Evolutionary conservation across 495 filamentous ascomycete species (phyloP).

Genomic region (Evernia prunastri): DNA sequence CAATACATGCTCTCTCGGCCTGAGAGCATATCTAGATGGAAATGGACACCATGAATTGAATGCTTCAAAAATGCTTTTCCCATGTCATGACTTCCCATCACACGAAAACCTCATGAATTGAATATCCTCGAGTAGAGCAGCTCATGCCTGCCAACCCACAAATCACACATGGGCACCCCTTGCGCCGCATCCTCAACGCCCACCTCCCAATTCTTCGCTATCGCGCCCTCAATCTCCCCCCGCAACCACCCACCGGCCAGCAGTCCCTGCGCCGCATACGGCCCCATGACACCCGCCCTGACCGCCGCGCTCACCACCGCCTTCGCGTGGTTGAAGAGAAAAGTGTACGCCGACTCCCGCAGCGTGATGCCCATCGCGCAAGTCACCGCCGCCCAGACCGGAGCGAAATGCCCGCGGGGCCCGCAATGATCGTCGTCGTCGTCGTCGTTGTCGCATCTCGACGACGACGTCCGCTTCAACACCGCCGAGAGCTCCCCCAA

Average conservation of each 20-base stretch:
- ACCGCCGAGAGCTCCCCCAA: constrained; percentile 35
- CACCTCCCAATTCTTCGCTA: constrained; percentile 53
- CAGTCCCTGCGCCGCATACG: constrained; percentile 83
- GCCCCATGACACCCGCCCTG: constrained; percentile 79
- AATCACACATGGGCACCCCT: constrained; percentile 75
- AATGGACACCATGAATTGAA: neutral
- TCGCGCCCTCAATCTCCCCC: constrained; percentile 51
- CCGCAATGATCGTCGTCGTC: constrained; percentile 30
- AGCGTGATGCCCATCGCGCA: constrained; percentile 53
- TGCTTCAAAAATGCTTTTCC: neutral
- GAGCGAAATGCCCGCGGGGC: constrained; percentile 63
- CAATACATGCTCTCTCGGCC: neutral
- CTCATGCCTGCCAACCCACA: constrained; percentile 95
- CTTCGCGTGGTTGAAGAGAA: constrained; percentile 81
- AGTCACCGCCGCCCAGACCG: constrained; percentile 72
- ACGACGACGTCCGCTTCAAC: constrained; percentile 29
- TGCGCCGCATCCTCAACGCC: constrained; percentile 77
- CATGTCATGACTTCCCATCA: neutral
- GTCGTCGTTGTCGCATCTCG: constrained; percentile 6
- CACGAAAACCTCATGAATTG: constrained; percentile 51
- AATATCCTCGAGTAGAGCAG: constrained; percentile 94
- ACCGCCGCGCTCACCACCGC: constrained; percentile 85
- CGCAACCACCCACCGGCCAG: constrained; percentile 62
- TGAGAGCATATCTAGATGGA: neutral
- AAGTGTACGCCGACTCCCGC: constrained; percentile 72